Evolutionary conservation across 495 filamentous ascomycete genomes (phyloP).

Genomic region (Lasiosphaeris hirsuta): DNA sequence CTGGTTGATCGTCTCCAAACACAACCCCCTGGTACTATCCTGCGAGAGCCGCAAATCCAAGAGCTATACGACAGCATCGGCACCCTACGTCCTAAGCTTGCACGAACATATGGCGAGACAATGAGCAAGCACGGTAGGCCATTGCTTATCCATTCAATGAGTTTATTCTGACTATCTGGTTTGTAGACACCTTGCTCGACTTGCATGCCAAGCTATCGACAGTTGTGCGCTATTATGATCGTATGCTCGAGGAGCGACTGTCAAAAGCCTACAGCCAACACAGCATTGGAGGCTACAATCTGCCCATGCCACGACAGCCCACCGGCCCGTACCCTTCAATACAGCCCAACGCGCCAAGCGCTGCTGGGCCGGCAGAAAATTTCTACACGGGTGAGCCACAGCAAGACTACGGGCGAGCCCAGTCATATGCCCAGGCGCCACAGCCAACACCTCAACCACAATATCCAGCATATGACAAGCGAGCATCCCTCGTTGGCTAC

Average conservation of each 20-base stretch:
- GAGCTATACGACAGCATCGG: slow-evolving; percentile 98
- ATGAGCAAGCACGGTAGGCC: slow-evolving; percentile 97
- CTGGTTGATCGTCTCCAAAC: slow-evolving; percentile 92
- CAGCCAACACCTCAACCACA: slow-evolving; percentile 36
- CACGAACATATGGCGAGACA: slow-evolving; percentile 94
- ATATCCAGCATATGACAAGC: slow-evolving; percentile 38
- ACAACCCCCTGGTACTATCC: slow-evolving; percentile 90
- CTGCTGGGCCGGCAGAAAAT: slow-evolving; percentile 62
- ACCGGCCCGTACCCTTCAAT: slow-evolving; percentile 67
- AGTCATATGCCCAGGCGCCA: slow-evolving; percentile 34
- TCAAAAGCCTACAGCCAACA: slow-evolving; percentile 90
- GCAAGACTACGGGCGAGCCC: slow-evolving; percentile 50
- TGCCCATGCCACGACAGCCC: slow-evolving; percentile 50
- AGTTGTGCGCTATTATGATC: slow-evolving; percentile 97
- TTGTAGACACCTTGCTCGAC: slow-evolving; percentile 76
- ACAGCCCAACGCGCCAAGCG: slow-evolving; percentile 46
- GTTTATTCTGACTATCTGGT: slow-evolving; percentile 30
- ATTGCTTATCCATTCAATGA: slow-evolving; percentile 25
- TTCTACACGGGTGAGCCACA: slow-evolving; percentile 71
- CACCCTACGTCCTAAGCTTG: slow-evolving; percentile 84
- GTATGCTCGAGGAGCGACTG: slow-evolving; percentile 93
- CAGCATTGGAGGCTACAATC: slow-evolving; percentile 52
- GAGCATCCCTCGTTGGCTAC: slow-evolving; percentile 34
- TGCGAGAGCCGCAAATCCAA: slow-evolving; percentile 95
- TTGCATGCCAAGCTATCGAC: slow-evolving; percentile 93